A percentile compares a stretch with the other conserved stretches of the same genome.
Conservation (phyloP, 352 stramenopile species). For the Pythium grandisporangium region DNA sequence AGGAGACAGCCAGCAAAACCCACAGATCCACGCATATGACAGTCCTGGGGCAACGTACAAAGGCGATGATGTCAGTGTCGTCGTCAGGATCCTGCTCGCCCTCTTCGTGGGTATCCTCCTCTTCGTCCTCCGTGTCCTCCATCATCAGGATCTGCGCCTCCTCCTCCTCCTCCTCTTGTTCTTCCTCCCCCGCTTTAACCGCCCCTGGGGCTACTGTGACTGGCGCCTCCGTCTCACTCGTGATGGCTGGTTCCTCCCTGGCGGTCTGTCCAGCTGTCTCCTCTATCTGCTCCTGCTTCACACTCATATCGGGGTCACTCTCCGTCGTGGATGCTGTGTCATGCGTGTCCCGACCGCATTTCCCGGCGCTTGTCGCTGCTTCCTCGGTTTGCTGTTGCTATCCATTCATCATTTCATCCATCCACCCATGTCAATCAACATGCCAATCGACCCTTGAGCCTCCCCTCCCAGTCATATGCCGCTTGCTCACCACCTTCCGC, state of each 20-base stretch:
- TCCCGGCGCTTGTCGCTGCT: conserved; percentile 8
- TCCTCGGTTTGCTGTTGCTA: too few species aligned
- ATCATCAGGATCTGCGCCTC: conserved; percentile 39
- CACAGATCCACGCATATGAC: not conserved
- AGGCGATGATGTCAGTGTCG: conserved; percentile 39
- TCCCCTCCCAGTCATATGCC: too few species aligned
- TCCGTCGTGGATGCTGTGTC: conserved; percentile 1
- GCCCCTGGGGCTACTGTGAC: not conserved
- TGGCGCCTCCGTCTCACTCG: not conserved
- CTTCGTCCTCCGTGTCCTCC: conserved; percentile 22
- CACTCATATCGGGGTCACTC: conserved; percentile 12
- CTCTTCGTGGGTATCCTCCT: conserved; percentile 18
- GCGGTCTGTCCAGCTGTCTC: not conserved
- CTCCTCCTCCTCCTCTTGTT: conserved; percentile 20
- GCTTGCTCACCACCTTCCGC: too few species aligned
- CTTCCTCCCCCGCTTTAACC: conserved; percentile 4
- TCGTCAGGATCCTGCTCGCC: too few species aligned
- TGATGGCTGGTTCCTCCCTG: not conserved
- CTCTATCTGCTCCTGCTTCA: not conserved
- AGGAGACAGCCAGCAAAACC: not conserved
- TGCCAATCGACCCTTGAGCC: too few species aligned
- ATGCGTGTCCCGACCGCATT: not conserved
- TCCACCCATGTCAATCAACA: too few species aligned
- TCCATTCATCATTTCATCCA: too few species aligned
- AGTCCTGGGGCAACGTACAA: conserved; percentile 26